Percentiles rank a stretch among this genome's conserved stretches.
These are phyloP conservation scores for Alternaria sp. DNA, from an alignment of 2,329 filamentous ascomycete species.

Conservation along the genomic window DNA sequence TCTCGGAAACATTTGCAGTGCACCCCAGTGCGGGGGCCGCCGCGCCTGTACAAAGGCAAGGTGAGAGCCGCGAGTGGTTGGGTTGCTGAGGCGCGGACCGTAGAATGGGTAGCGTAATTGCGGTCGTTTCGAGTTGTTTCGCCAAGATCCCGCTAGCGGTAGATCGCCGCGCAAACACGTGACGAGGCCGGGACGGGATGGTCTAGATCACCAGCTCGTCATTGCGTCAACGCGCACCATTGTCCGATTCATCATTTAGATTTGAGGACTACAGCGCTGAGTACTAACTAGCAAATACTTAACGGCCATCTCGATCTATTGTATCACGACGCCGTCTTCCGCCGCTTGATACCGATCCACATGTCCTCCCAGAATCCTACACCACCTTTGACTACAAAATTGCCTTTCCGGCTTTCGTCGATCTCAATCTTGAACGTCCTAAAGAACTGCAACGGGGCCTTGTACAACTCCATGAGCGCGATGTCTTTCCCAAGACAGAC, in stretches of 20 bases:
- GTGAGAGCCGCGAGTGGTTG: constrained; percentile 23
- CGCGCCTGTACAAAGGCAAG: constrained; percentile 14
- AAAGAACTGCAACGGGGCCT: constrained; percentile 52
- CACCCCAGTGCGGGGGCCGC: constrained; percentile 20
- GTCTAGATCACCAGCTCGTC: neutral
- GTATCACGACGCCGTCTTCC: neutral
- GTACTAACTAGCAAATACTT: neutral
- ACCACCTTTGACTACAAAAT: constrained; percentile 52
- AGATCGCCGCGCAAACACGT: constrained; percentile 19
- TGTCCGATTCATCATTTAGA: neutral
- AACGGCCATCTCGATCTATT: neutral
- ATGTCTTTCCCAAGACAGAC: constrained; percentile 59
- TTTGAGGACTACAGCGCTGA: neutral
- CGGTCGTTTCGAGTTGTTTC: constrained; percentile 36
- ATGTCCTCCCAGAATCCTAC: constrained; percentile 53
- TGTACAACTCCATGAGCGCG: constrained; percentile 61
- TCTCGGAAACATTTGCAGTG: constrained; percentile 22
- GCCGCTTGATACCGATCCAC: constrained; percentile 44
- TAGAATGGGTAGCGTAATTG: constrained; percentile 27
- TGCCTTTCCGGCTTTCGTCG: constrained; percentile 38
- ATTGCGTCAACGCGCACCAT: neutral
- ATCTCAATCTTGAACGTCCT: constrained; percentile 45
- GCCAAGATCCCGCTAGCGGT: constrained; percentile 25
- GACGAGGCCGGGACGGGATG: constrained; percentile 1
- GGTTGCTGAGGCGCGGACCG: constrained; percentile 18